Base-by-base conservation (phyloP, 345 rosid species). In the Moricandia moricandioides region DNA sequence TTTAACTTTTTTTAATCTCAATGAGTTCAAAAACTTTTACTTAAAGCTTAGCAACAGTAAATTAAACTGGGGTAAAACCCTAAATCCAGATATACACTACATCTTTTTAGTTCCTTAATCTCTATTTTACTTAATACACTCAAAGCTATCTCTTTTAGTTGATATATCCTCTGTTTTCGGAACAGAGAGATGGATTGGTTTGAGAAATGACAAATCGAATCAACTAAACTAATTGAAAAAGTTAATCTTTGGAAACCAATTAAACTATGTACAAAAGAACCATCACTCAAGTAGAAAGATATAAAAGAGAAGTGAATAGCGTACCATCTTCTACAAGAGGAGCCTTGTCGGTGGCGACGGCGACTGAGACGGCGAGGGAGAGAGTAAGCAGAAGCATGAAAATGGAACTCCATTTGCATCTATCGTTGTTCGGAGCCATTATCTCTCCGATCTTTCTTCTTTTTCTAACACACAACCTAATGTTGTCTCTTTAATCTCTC, bases 311-410 rank as follows among this genome's bases (percentile, higher is more conserved):
- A 31, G 33, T 31, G 64, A 39, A 47, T 78, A 29, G 67, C 82
- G 27, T 86, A 92, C 97, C 97, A 79, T 92, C 97, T 55, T 89
- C 90, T 2, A 82, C 88, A 0, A 39, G 37, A 8, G 81, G 81
- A 45, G 86, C 73, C 68, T 78, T 78, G 18, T 72, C 81, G 56
- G 83, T 61, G 63, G 85, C 80, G 29, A 79, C 54, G 49, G 88
- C 5, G 26, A 87, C 70, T 16, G 77, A 82, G 68, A 78, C 21
- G 24, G 83, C 43, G 33, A 80, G 78, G 37, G 82, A 79, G 16
- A 81, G 52, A 40, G 80, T 8, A 35, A 78, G 35, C 51, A 90
- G 60, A 67, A 87, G 70, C 78, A 83, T 12, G 30, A 69, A 62
- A 54, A 83, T 17, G 71, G 84, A 69, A 75, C 76, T 73, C 81